These are phyloP conservation scores for Diplodia mutila DNA, from an alignment of 2,329 filamentous ascomycete species.

Conservation along the genomic window DNA sequence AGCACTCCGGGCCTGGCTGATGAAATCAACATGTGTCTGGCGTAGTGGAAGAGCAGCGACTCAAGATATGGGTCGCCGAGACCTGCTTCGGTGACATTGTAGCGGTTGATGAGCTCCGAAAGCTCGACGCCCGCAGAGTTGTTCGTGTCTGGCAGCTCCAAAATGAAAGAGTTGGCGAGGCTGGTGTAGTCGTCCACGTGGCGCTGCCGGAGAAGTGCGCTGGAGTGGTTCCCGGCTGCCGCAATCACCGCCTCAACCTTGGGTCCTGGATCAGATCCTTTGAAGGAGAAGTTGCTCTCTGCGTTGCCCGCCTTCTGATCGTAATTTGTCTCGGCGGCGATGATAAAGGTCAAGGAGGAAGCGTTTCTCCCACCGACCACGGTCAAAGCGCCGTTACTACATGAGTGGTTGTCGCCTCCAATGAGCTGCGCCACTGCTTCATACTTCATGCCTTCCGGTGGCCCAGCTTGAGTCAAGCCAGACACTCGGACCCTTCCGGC, in stretches of 20 bases:
- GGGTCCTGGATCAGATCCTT: slow-evolving; percentile 50
- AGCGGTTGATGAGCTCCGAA: slow-evolving; percentile 36
- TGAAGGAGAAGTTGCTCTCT: slow-evolving; percentile 52
- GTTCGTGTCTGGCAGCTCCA: slow-evolving; percentile 52
- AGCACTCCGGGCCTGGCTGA: slow-evolving; percentile 56
- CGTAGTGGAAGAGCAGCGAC: slow-evolving; percentile 57
- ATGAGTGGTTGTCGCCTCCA: slow-evolving; percentile 29
- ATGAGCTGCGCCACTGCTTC: slow-evolving; percentile 43
- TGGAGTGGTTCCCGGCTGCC: slow-evolving; percentile 41
- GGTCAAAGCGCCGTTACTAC: slow-evolving; percentile 27
- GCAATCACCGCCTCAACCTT: slow-evolving; percentile 43
- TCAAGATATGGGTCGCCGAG: slow-evolving; percentile 56
- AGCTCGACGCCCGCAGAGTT: slow-evolving; percentile 49
- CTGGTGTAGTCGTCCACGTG: slow-evolving; percentile 50
- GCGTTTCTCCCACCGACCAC: slow-evolving; percentile 28
- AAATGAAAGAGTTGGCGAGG: slow-evolving; percentile 46
- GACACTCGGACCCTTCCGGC: slow-evolving; percentile 38
- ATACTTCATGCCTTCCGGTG: slow-evolving; percentile 52
- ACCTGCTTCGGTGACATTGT: slow-evolving; percentile 36
- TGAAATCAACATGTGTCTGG: slow-evolving; percentile 59
- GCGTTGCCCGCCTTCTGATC: slow-evolving; percentile 55
- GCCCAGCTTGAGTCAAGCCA: slow-evolving; percentile 46
- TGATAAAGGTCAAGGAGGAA: slow-evolving; percentile 45
- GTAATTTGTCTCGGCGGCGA: slow-evolving; percentile 55
- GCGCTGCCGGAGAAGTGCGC: slow-evolving; percentile 35